phyloP scores from a whole-genome alignment of 768 basidiomycete species.

The Xerocomellus dryophilus region DNA sequence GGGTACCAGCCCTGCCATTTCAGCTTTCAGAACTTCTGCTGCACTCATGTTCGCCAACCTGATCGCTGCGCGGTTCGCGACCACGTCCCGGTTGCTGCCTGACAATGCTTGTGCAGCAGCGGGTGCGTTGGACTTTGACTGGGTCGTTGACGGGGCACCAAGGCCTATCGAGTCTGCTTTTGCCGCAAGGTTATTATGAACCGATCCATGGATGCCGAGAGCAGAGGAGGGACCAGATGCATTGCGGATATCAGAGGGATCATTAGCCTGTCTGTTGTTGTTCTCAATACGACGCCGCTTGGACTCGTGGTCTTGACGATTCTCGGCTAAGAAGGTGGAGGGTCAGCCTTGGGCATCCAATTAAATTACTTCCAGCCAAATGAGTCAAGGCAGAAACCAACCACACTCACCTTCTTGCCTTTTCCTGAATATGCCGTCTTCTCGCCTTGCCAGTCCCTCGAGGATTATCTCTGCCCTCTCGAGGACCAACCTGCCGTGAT shows the following conservation, averaged over 20 bases:
- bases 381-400: constrained; percentile 9
- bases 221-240: constrained; percentile 30
- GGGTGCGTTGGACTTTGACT: constrained; percentile 56
- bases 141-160: constrained; percentile 57
- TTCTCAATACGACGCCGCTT: constrained; percentile 77
- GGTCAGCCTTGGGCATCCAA: constrained; percentile 14
- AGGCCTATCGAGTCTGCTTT: constrained; percentile 77
- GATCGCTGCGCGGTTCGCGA: constrained; percentile 85
- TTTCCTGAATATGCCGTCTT: constrained; percentile 93
- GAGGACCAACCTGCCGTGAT: constrained; percentile 86
- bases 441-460: constrained; percentile 88
- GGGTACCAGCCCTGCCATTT: constrained; percentile 59
- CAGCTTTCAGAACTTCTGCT: constrained; percentile 89
- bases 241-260: constrained; percentile 35
- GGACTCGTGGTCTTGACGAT: constrained; percentile 86
- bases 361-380: constrained; percentile 3
- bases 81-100: constrained; percentile 87
- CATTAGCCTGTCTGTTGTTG: constrained; percentile 39
- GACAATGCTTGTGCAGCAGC: constrained; percentile 70
- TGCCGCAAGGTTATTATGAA: constrained; percentile 64
- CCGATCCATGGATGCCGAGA: constrained; percentile 28
- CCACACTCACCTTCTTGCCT: constrained; percentile 81
- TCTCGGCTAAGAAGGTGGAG: constrained; percentile 61
- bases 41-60: constrained; percentile 97
- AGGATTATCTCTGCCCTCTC: constrained; percentile 89